These are phyloP conservation scores for Cichorium intybus DNA, from an alignment of 140 eudicot species.

Conservation along the genomic window DNA sequence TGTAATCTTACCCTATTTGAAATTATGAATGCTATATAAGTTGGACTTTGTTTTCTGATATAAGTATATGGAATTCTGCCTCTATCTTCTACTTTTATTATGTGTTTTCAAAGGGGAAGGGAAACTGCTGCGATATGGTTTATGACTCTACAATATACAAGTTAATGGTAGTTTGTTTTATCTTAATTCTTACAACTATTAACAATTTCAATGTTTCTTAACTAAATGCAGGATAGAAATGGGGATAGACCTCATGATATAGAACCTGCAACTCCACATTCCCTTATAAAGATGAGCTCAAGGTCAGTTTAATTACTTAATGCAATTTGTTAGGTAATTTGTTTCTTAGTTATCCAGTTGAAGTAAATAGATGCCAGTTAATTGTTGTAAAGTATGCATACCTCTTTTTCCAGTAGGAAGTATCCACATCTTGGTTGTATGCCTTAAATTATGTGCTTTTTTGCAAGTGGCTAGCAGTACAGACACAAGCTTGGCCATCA, in stretches of 20 bases:
- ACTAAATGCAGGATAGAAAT: constrained; percentile 71
- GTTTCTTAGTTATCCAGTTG: constrained; percentile 10
- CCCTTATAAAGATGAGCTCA: constrained; percentile 56
- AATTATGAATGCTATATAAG: no score
- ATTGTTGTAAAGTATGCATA: neutral
- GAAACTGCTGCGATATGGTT: no score
- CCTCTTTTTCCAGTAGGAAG: constrained; percentile 5
- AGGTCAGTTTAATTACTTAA: constrained; percentile 44
- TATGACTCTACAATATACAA: neutral
- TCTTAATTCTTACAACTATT: constrained; percentile 6
- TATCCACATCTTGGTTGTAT: constrained; percentile 1
- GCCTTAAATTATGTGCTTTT: neutral
- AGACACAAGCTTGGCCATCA: neutral
- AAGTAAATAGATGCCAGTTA: neutral
- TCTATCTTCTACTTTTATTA: no score
- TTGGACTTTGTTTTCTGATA: no score
- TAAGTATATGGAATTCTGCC: no score
- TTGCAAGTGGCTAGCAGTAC: constrained; percentile 2
- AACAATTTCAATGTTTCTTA: constrained; percentile 7
- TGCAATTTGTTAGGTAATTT: neutral
- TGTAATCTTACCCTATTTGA: no score
- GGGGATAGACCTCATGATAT: constrained; percentile 68
- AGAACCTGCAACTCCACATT: constrained; percentile 75
- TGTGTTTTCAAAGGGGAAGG: no score
- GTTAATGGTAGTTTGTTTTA: neutral